Evolutionary conservation across 305 asterid species (phyloP).

Genomic region (Petunia hybrid): DNA sequence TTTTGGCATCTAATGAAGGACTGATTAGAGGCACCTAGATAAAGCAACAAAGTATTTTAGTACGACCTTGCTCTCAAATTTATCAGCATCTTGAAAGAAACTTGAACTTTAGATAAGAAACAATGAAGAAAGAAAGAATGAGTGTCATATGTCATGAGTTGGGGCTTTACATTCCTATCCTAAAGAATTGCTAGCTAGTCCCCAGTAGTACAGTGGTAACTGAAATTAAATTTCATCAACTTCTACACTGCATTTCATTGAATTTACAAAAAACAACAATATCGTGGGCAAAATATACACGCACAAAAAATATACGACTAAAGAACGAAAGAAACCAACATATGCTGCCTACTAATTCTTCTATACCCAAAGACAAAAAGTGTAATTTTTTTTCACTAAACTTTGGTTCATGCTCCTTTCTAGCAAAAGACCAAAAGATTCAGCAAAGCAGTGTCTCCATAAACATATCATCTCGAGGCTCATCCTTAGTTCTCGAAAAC

Average conservation of each 20-base stretch:
- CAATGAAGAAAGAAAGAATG: slow-evolving; percentile 28
- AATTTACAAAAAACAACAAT: slow-evolving; percentile 35
- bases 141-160: slow-evolving; percentile 18
- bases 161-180: slow-evolving; percentile 31
- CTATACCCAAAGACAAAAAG: slow-evolving; percentile 10
- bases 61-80: background rate
- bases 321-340: slow-evolving; percentile 48
- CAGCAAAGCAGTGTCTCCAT: slow-evolving; percentile 56
- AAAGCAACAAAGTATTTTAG: background rate
- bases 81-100: background rate
- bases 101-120: background rate
- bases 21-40: background rate
- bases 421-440: slow-evolving; percentile 25
- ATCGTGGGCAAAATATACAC: slow-evolving; percentile 28
- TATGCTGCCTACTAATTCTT: background rate
- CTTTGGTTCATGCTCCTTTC: background rate
- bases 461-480: slow-evolving; percentile 65
- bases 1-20: slow-evolving; percentile 12
- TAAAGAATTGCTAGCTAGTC: background rate
- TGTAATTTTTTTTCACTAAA: slow-evolving; percentile 6
- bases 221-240: slow-evolving; percentile 24
- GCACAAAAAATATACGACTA: slow-evolving; percentile 27
- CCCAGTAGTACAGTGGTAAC: slow-evolving; percentile 15
- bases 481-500: slow-evolving; percentile 61
- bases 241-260: slow-evolving; percentile 32